Conservation (phyloP, 2,329 filamentous ascomycete species). For the Huntiella moniliformis region DNA sequence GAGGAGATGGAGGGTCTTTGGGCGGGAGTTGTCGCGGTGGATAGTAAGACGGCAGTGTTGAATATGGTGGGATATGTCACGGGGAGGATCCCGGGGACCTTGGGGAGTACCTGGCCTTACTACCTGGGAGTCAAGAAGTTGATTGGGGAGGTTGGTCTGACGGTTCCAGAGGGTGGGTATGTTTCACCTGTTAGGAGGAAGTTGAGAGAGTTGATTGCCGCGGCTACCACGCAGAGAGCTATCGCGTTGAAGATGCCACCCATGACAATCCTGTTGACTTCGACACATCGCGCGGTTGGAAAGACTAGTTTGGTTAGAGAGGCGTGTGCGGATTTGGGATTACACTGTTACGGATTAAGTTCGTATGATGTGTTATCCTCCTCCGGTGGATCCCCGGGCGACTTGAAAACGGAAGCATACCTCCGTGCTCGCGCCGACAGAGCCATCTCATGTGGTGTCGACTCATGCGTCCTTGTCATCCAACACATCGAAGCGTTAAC, state of each 20-base stretch:
- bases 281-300: slow-evolving; percentile 82
- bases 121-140: slow-evolving; percentile 63
- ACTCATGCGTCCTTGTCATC: slow-evolving; percentile 69
- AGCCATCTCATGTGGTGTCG: slow-evolving; percentile 70
- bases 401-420: slow-evolving; percentile 87
- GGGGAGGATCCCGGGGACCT: slow-evolving; percentile 57
- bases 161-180: slow-evolving; percentile 28
- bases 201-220: slow-evolving; percentile 67
- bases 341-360: slow-evolving; percentile 78
- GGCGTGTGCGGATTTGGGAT: slow-evolving; percentile 72
- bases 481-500: slow-evolving; percentile 80
- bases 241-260: slow-evolving; percentile 76
- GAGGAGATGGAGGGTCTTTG: slow-evolving; percentile 43
- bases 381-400: slow-evolving; percentile 36
- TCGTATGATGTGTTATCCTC: slow-evolving; percentile 91
- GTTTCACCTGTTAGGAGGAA: slow-evolving; percentile 46
- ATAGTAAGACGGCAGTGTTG: slow-evolving; percentile 72
- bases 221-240: slow-evolving; percentile 72
- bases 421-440: slow-evolving; percentile 74
- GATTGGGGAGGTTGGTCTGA: slow-evolving; percentile 26
- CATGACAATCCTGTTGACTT: slow-evolving; percentile 71
- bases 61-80: slow-evolving; percentile 79
- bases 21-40: slow-evolving; percentile 73
- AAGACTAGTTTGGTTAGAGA: slow-evolving; percentile 62
- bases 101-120: slow-evolving; percentile 68